Base-by-base conservation (phyloP, 1,284 basidiomycete genomes). In the Phenoliferia sp. region DNA sequence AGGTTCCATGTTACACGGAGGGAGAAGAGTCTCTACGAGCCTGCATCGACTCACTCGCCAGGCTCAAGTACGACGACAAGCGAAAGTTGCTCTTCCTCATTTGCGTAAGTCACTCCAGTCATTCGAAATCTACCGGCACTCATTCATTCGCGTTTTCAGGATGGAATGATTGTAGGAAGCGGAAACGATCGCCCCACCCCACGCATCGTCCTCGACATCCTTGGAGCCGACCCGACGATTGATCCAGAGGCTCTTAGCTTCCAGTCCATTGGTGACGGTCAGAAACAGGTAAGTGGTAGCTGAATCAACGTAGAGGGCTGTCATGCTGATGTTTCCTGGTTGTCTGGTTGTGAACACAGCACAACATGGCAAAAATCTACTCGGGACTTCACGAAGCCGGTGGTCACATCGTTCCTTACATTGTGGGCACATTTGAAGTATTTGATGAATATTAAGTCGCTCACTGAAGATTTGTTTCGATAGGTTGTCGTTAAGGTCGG, bases 311-410 rank as follows among this genome's bases (percentile, higher is more conserved):
- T 22, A 5, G 7, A 52, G 28, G 19, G 5, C 5, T 5, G 17
- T 19, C 12, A 56, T 5, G 16, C 54, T 4, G 3, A 56, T 31
- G 7, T 31, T 31, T 16, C 33, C 54, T 31, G 10, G n/a, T n/a
- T n/a, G n/a, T n/a, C n/a, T n/a, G 4, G n/a, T 5, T 9, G 3
- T 55, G 19, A 6, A 22, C 55, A 32, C 55, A 63, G 65, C 90
- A 97, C 78, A 99, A 98, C 77, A 96, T 96, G 88, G 95, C 89
- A 80, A 99, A 99, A 82, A 87, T 99, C 6, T 99, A 96, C 80
- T 95, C 93, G 48, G 95, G 96, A 22, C 79, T 98, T 72, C 99
- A 98, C 78, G 94, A 98, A 79, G 90, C 87, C 73, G 84, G 88
- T 52, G 95, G 96, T 32, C 95, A 99, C 77, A 92, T 98, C 68